Evolutionary conservation across 2,329 filamentous ascomycete species (phyloP).

Genomic region (Alternaria consortialis): DNA sequence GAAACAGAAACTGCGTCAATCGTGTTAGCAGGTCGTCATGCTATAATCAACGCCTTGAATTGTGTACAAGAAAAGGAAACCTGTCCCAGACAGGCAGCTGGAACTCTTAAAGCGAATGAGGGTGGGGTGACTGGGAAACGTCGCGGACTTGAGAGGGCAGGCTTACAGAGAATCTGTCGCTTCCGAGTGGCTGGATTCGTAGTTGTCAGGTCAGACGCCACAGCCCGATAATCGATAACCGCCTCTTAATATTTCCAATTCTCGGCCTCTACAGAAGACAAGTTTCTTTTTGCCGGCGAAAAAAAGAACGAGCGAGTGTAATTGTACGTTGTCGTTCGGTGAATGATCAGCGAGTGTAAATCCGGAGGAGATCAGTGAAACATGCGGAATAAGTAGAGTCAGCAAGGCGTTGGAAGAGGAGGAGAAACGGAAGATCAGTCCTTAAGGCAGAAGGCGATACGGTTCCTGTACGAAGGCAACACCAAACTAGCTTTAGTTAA

Average conservation of each 20-base stretch:
- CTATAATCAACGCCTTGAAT: conserved; percentile 6
- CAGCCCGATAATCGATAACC: conserved; percentile 10
- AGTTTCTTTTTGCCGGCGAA: background rate
- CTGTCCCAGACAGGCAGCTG: conserved; percentile 6
- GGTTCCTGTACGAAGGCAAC: background rate
- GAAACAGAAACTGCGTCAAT: conserved; percentile 21
- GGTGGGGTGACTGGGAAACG: conserved; percentile 14
- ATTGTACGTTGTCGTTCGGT: background rate
- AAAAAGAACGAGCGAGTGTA: background rate
- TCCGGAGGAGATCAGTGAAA: conserved; percentile 6
- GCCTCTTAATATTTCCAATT: background rate
- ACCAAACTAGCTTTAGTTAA: conserved; percentile 1
- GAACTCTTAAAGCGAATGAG: conserved; percentile 3
- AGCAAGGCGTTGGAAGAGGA: background rate
- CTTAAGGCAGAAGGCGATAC: conserved; percentile 27
- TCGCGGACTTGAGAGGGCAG: conserved; percentile 2
- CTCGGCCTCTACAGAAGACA: background rate
- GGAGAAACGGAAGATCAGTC: conserved; percentile 12
- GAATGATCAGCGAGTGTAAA: background rate
- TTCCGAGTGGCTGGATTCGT: conserved; percentile 18
- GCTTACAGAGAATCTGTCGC: conserved; percentile 25
- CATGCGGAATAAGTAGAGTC: background rate
- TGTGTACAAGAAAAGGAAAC: conserved; percentile 13
- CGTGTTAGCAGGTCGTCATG: conserved; percentile 31
- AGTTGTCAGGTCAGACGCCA: conserved; percentile 8